These are phyloP conservation scores for Kwoniella pini DNA, from an alignment of 768 basidiomycete genomes.

Conservation along the genomic window DNA sequence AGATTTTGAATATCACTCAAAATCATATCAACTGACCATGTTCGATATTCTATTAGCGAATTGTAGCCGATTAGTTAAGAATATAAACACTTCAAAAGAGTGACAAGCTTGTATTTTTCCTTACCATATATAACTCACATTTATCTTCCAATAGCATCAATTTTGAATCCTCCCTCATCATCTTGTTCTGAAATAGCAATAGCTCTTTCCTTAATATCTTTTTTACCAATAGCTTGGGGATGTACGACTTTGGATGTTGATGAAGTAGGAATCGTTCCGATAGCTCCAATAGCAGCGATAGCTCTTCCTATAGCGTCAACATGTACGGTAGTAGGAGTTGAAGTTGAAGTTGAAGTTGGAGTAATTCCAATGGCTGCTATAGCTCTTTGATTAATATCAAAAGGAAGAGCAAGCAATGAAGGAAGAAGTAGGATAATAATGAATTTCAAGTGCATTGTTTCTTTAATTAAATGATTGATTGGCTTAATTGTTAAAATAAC, in stretches of 20 bases:
- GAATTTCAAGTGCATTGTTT: neutral
- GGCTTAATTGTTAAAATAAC: too few species aligned
- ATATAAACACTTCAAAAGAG: too few species aligned
- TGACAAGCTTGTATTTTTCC: too few species aligned
- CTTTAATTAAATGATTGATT: too few species aligned
- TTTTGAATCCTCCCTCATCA: too few species aligned
- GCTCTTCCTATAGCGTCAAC: neutral
- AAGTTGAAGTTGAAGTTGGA: neutral
- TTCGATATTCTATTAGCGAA: too few species aligned
- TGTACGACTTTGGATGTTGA: neutral
- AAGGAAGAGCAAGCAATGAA: neutral
- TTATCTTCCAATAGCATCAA: too few species aligned
- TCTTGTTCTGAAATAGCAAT: too few species aligned
- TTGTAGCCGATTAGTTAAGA: too few species aligned
- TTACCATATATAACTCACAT: too few species aligned
- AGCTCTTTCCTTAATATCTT: neutral
- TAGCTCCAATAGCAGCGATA: neutral
- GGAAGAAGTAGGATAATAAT: neutral
- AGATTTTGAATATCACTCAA: too few species aligned
- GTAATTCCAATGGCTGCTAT: slow-evolving; percentile 5
- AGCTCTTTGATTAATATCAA: neutral
- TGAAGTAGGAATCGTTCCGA: neutral
- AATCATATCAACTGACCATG: too few species aligned
- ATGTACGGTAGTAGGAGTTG: neutral
- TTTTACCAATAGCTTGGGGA: neutral